Evolutionary conservation across 345 rosid genomes (phyloP), one percentile per base, ranked within the genome.

Genomic region (Mangifera indica): DNA sequence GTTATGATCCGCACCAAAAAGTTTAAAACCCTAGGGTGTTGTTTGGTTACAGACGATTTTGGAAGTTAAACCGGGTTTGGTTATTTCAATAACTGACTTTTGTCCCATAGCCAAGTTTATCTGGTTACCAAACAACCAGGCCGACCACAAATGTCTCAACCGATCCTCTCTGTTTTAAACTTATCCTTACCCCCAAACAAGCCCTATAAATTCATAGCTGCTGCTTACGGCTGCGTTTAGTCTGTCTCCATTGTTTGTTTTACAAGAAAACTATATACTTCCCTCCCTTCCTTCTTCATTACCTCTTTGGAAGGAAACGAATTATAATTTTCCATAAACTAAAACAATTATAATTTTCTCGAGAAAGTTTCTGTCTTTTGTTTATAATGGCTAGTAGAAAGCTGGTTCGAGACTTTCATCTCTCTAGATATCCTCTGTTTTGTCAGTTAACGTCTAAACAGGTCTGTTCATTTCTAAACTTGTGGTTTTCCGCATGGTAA

Each of bases 301-400:
- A 57, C 57, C n/a, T 0, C 26, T 24, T 17, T 5, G 66, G 66
- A n/a, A 42, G 49, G 45, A 70, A 22, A 26, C 21, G 42, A 37
- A 37, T 37, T 37, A 3, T 25, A 57, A n/a, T 14, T 15, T 60
- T 60, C 7, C 58, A 26, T 66, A 54, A 9, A 20, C 7, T 20
- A n/a, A 1, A 10, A 18, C 37, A 0, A 10, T 20, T 10, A 0
- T 45, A 59, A 45, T 29, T 46, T 26, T 46, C 44, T 18, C 37
- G 15, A 60, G n/a, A 29, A 48, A 71, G 21, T 3, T 48, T 32
- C 15, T 24, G 32, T 13, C 8, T 37, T 37, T 51, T 26, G 22
- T 46, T 24, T 17, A 42, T 66, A 72, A 93, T 93, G 98, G 97
- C 97, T 61, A 78, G 87, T 81, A 84, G 91, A 60, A 90, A 90